Evolutionary conservation across 179 eudicot genomes (phyloP).

Genomic region (Beta lomatogona): DNA sequence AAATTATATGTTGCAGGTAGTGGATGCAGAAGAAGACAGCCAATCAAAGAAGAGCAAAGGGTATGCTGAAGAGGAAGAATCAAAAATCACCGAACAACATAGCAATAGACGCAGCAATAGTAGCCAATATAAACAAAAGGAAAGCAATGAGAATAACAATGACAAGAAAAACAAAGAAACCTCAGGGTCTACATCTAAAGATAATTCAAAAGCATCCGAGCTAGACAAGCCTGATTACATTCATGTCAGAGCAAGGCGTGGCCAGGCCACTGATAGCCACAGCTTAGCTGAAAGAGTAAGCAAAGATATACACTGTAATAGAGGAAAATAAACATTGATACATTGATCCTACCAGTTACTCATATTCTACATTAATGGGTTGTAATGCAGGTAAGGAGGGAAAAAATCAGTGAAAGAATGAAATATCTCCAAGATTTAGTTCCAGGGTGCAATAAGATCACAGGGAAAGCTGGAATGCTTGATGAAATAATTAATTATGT

Average conservation of each 20-base stretch:
- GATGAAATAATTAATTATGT: slow-evolving; percentile 96
- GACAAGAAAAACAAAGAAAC: slow-evolving; percentile 43
- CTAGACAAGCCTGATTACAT: slow-evolving; percentile 74
- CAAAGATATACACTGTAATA: not conserved
- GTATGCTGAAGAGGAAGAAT: slow-evolving; percentile 54
- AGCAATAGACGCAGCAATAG: slow-evolving; percentile 46
- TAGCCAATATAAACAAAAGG: slow-evolving; percentile 37
- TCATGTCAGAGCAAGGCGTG: slow-evolving; percentile 95
- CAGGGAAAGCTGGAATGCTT: slow-evolving; percentile 97
- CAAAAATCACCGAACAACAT: slow-evolving; percentile 55
- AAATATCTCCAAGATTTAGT: slow-evolving; percentile 88
- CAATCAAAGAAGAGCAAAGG: slow-evolving; percentile 57
- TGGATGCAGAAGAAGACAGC: slow-evolving; percentile 43
- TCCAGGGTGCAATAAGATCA: slow-evolving; percentile 92
- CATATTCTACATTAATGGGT: slow-evolving; percentile 1
- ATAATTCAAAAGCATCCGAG: slow-evolving; percentile 60
- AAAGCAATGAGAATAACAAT: slow-evolving; percentile 35
- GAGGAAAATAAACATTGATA: not conserved
- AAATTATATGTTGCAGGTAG: slow-evolving; percentile 36
- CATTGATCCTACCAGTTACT: not conserved
- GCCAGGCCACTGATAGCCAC: slow-evolving; percentile 99
- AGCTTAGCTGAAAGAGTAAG: slow-evolving; percentile 96
- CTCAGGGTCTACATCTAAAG: slow-evolving; percentile 56
- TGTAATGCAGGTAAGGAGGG: slow-evolving; percentile 74
- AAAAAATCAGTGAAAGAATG: slow-evolving; percentile 94